Base-by-base conservation (phyloP, 2,329 filamentous ascomycete genomes). In the Aspergillus costaricaensis region DNA sequence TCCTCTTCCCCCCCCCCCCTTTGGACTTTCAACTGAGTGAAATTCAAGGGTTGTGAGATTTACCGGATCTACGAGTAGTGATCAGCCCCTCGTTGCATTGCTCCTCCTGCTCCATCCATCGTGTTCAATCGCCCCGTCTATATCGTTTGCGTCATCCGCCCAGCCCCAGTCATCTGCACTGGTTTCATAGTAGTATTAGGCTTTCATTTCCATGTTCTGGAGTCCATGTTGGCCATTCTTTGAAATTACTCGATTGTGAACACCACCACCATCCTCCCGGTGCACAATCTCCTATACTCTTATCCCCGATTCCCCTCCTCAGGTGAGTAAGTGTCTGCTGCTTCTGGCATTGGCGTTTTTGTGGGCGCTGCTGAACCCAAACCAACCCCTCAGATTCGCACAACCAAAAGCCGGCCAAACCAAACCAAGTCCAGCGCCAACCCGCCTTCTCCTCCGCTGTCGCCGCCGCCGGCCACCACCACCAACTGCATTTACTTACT, bases 131-230 rank as follows among this genome's bases (percentile, higher is more conserved):
- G 41, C 41, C 39, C 32, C 39, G 53, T 36, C 53, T 55, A 65
- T 63, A 63, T 66, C 62, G 64, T 66, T 66, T 66, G 64, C 64
- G 64, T 66, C 64, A 66, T 66, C 58, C 51, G 51, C 52, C 39
- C 55, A 38, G 51, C 43, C 32, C 51, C 57, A 59, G 36, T 41
- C 43, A 19, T 52, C 27, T 50, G 23, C 52, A 25, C 23, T 36
- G 17, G 15, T 23, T 53, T 21, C 32, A 15, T 17, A 53, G 5
- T 27, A 30, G 5, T 27, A 30, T 43, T 44, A 43, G 38, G 52
- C 38, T 44, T 44, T 32, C 23, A 32, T 44, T 44, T 55, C 38
- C 52, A 55, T 32, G 21, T 27, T 55, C 52, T 27, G 51, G 32
- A 54, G 36, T 39, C 50, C 36, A 32, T 15, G 36, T 38, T 38